Evolutionary conservation across 495 filamentous ascomycete genomes (phyloP), one percentile per base, ranked within the genome.

Genomic region (Tuber calosporum): DNA sequence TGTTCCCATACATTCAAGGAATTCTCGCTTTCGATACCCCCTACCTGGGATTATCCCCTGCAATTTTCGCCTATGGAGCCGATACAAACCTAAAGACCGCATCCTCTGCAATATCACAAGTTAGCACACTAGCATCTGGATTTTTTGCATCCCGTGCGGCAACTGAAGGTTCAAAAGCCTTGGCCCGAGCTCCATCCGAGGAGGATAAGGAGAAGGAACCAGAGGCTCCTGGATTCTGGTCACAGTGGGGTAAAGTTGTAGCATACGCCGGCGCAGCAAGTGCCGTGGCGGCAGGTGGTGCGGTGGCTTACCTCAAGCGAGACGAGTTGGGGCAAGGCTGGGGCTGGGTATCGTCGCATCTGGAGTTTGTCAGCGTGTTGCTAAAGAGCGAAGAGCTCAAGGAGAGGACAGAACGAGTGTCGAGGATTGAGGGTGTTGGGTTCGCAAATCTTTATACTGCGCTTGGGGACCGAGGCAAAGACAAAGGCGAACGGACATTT

Each of bases 21-120:
- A 87, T 98, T 38, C 87, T 98, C 36, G 93, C 94, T 43, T 97
- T 98, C 81, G 95, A 99, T 83, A 99, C 95, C 0, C 95, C 95
- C 3, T 99, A 90, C 77, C 86, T 99, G 0, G 94, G 95, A 30
- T 93, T 99, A 73, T 88, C 91, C 8, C 93, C 95, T 0, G 90
- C 91, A 36, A 92, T 97, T 0, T 88, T 97, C 7, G 93, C 94
- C 4, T 91, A 97, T 80, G 90, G 91, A 30, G 94, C 93, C 15
- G 93, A 97, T 82, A 88, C 86, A 6, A 93, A 97, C 74, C 92
- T 92, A 81, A 90, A 90, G 62, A 90, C 87, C 36, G 92, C 90
- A 22, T 85, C 87, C 11, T 83, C 89, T 0, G 91, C 93, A 9
- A 87, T 94, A 74, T 86, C 87, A 53, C 87, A 92, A 62, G 84